Conservation (phyloP, 495 filamentous ascomycete genomes). For the Tuber melanosporum region DNA sequence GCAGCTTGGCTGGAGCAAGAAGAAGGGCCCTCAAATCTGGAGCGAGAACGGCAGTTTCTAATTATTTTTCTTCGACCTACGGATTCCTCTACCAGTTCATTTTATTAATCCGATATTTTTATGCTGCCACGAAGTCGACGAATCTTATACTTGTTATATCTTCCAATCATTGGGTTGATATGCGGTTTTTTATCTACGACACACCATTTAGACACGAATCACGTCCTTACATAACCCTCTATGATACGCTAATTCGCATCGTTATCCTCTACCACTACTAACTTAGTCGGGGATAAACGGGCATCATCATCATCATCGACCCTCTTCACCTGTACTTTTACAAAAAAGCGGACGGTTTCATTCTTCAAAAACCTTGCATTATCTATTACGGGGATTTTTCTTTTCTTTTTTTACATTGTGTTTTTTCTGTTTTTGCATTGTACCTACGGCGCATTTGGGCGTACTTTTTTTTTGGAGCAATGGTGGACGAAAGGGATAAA, state of each 20-base stretch:
- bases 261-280: conserved; percentile 12
- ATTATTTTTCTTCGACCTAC: conserved; percentile 1
- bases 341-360: conserved; percentile 33
- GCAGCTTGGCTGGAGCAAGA: conserved; percentile 37
- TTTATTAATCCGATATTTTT: conserved; percentile 18
- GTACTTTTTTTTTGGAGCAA: conserved; percentile 36
- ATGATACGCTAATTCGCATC: conserved; percentile 4
- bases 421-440: conserved; percentile 30
- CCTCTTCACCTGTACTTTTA: conserved; percentile 33
- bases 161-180: conserved; percentile 6
- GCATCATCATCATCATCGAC: conserved; percentile 12
- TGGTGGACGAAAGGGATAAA: conserved; percentile 15
- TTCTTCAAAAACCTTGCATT: conserved; percentile 30
- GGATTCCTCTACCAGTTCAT: not conserved
- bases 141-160: conserved; percentile 23
- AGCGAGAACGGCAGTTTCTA: conserved; percentile 26
- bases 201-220: conserved; percentile 15
- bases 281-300: conserved; percentile 25
- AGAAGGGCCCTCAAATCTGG: conserved; percentile 35
- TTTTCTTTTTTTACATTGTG: conserved; percentile 19
- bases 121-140: conserved; percentile 31
- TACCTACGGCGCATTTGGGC: conserved; percentile 38
- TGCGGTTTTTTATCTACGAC: conserved; percentile 23
- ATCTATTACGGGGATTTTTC: conserved; percentile 35
- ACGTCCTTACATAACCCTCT: conserved; percentile 10